Conservation (phyloP, 192 early-diverging fungal genomes). For the Backusella sp. region DNA sequence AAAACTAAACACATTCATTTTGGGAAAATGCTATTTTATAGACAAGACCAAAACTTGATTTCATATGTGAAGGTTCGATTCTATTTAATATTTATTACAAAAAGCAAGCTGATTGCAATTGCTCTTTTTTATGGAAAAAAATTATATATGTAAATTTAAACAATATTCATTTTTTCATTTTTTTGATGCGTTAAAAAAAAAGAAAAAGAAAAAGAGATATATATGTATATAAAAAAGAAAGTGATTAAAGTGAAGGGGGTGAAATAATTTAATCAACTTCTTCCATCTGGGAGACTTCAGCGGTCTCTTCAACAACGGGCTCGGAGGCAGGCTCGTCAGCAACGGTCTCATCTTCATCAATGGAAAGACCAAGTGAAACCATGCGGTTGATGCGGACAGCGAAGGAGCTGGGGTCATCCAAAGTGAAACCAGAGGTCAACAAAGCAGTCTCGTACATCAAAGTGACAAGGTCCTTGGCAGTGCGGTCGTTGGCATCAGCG, state of each 20-base stretch:
- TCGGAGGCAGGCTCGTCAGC: slow-evolving; percentile 42
- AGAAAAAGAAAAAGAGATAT: not conserved
- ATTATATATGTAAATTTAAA: slow-evolving; percentile 7
- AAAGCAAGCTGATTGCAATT: not conserved
- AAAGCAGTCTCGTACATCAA: slow-evolving; percentile 95
- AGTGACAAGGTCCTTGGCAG: slow-evolving; percentile 94
- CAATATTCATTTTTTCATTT: slow-evolving; percentile 11
- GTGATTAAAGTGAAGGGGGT: not conserved
- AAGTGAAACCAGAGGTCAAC: slow-evolving; percentile 94
- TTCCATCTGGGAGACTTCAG: slow-evolving; percentile 65
- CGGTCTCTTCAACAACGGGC: slow-evolving; percentile 48
- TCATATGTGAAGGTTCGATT: not conserved
- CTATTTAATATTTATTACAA: slow-evolving; percentile 11
- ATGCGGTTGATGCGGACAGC: slow-evolving; percentile 97
- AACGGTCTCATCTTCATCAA: slow-evolving; percentile 75
- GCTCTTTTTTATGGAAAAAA: slow-evolving; percentile 1
- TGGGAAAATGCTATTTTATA: not conserved
- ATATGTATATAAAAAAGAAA: slow-evolving; percentile 5
- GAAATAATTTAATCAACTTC: slow-evolving; percentile 59
- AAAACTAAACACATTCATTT: not conserved
- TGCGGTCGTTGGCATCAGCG: slow-evolving; percentile 97
- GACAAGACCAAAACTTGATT: not conserved
- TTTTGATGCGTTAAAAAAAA: slow-evolving; percentile 2
- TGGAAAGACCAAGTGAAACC: slow-evolving; percentile 97
- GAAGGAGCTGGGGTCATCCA: slow-evolving; percentile 94